A percentile compares a stretch with the other conserved stretches of the same genome.
phyloP scores from a whole-genome alignment of 495 filamentous ascomycete species.

The Parathielavia appendiculata region DNA sequence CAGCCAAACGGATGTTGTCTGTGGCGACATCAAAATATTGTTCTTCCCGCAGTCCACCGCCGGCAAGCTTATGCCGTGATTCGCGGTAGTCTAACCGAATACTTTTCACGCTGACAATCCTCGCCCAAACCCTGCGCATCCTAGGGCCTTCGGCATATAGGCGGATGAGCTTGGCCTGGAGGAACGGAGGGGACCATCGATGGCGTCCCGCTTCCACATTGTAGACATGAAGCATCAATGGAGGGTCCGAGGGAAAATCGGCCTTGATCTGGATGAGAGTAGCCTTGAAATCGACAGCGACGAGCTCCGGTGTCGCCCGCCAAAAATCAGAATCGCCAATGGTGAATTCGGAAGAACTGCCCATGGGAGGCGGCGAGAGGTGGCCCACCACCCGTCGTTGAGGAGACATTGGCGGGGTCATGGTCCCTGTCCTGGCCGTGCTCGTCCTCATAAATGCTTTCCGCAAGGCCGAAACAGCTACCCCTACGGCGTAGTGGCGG shows the following conservation, averaged over 20 bases:
- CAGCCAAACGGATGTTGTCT: constrained; percentile 80
- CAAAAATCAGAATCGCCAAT: constrained; percentile 32
- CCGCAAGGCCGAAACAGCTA: constrained; percentile 70
- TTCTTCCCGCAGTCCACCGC: constrained; percentile 58
- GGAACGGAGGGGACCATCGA: constrained; percentile 74
- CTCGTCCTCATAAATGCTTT: constrained; percentile 61
- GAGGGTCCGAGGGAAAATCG: constrained; percentile 77
- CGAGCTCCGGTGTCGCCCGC: constrained; percentile 51
- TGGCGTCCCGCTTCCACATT: constrained; percentile 75
- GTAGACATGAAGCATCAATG: constrained; percentile 84
- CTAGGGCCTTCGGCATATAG: constrained; percentile 82
- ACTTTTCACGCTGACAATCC: constrained; percentile 76
- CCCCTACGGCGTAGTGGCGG: constrained; percentile 82
- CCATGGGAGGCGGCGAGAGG: constrained; percentile 28
- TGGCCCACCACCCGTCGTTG: constrained; percentile 34
- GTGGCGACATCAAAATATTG: constrained; percentile 76
- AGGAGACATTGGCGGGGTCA: constrained; percentile 21
- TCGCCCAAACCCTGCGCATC: constrained; percentile 74
- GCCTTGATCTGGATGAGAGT: constrained; percentile 83
- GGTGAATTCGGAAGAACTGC: constrained; percentile 25
- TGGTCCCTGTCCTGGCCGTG: constrained; percentile 25
- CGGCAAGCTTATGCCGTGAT: constrained; percentile 60
- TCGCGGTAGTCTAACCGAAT: constrained; percentile 75
- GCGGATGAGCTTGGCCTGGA: constrained; percentile 67
- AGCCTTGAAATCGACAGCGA: constrained; percentile 73